These are phyloP conservation scores for Podospora bellae-mahoneyi DNA, from an alignment of 495 filamentous ascomycete genomes.

Conservation along the genomic window DNA sequence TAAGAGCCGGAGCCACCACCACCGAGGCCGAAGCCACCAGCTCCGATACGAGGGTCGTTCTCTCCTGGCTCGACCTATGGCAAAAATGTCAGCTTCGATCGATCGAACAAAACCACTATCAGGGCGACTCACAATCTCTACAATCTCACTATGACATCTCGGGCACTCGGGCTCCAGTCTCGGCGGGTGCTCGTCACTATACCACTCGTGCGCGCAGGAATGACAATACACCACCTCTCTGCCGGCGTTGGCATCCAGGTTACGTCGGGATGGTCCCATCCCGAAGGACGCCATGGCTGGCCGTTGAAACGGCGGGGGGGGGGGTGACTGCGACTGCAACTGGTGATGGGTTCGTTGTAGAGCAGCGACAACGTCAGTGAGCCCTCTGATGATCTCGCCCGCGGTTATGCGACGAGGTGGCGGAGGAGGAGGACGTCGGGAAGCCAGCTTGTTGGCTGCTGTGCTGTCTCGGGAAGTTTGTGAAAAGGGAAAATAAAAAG, in stretches of 20 bases:
- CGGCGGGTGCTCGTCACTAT: conserved; percentile 56
- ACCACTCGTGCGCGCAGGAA: conserved; percentile 75
- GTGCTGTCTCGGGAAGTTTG: neutral
- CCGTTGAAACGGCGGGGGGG: conserved; percentile 27
- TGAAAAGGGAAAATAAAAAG: neutral
- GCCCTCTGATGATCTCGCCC: conserved; percentile 8
- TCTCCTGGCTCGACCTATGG: neutral
- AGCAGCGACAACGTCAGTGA: conserved; percentile 13
- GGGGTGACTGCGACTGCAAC: conserved; percentile 26
- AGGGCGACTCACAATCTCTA: conserved; percentile 67
- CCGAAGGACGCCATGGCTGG: conserved; percentile 37
- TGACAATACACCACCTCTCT: conserved; percentile 81
- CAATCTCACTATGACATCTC: conserved; percentile 70
- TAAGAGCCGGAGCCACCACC: conserved; percentile 24
- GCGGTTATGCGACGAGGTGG: neutral
- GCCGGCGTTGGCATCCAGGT: conserved; percentile 42
- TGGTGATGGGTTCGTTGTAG: conserved; percentile 3
- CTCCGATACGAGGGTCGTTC: conserved; percentile 32
- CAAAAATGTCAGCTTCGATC: conserved; percentile 22
- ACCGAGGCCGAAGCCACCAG: conserved; percentile 33
- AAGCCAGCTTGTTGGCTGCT: conserved; percentile 9
- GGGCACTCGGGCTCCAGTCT: conserved; percentile 77
- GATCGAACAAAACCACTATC: conserved; percentile 8
- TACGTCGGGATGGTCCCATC: conserved; percentile 8
- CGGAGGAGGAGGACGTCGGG: conserved; percentile 6